Percentiles rank a stretch among this genome's conserved stretches.
phyloP scores from a whole-genome alignment of 1,139 yeast genomes.

The Lodderomyces orthopsilosis region DNA sequence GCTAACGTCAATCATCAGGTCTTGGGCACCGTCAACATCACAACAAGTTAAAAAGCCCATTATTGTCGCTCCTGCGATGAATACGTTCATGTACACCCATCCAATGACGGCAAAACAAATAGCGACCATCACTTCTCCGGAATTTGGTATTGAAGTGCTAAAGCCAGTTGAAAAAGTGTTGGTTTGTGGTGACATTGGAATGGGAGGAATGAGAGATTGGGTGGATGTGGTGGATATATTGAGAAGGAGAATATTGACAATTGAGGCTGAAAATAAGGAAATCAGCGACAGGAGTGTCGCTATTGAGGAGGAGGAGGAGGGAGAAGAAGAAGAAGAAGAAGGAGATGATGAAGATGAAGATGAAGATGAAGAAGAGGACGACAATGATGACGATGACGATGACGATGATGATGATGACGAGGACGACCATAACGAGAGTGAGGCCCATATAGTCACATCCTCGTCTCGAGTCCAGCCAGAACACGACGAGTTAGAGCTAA shows the following conservation, averaged over 20 bases:
- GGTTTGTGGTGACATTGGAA: constrained; percentile 95
- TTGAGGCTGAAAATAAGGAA: constrained; percentile 33
- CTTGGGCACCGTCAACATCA: constrained; percentile 72
- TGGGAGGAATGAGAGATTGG: constrained; percentile 99
- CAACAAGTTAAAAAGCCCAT: constrained; percentile 58
- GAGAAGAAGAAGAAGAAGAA: constrained; percentile 28
- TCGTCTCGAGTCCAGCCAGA: background rate
- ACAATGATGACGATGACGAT: constrained; percentile 28
- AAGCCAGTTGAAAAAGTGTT: constrained; percentile 92
- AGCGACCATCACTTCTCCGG: constrained; percentile 44
- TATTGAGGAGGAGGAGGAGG: constrained; percentile 37
- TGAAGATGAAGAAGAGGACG: constrained; percentile 29
- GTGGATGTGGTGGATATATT: constrained; percentile 81
- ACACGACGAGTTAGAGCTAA: constrained; percentile 6
- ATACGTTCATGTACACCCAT: constrained; percentile 92
- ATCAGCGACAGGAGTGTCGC: constrained; percentile 38
- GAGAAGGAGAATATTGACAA: constrained; percentile 47
- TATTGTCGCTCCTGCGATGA: constrained; percentile 95
- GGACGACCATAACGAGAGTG: constrained; percentile 18
- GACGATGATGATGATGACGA: constrained; percentile 28
- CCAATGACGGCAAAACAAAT: constrained; percentile 89
- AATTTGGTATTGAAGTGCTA: constrained; percentile 66
- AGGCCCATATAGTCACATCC: constrained; percentile 6
- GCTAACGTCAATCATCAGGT: constrained; percentile 76
- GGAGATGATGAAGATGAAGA: constrained; percentile 14